phyloP scores from a whole-genome alignment of 768 basidiomycete genomes.

The Paxillus ammoniavirescens region DNA sequence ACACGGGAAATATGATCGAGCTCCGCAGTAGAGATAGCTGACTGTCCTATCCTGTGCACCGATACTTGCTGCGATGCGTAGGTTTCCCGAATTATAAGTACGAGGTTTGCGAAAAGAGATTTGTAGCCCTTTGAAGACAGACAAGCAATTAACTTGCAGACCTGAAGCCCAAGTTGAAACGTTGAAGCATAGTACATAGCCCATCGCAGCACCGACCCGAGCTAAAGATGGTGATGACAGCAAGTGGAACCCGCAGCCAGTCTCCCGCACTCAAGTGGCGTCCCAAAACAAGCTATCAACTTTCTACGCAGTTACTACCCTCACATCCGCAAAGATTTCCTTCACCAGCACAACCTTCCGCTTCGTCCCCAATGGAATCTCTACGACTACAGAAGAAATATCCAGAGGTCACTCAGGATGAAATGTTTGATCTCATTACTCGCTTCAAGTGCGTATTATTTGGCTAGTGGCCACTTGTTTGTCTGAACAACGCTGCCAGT shows the following conservation, averaged over 20 bases:
- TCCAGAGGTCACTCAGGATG: slow-evolving; percentile 87
- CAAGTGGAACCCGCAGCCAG: slow-evolving; percentile 4
- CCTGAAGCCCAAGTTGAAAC: neutral
- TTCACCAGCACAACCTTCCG: slow-evolving; percentile 12
- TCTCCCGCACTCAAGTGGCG: slow-evolving; percentile 13
- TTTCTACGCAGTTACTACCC: slow-evolving; percentile 7
- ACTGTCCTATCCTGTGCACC: neutral
- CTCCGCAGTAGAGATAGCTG: neutral
- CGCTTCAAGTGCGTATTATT: slow-evolving; percentile 82
- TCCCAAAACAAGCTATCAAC: slow-evolving; percentile 6
- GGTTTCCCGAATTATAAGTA: neutral
- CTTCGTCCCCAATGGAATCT: slow-evolving; percentile 61
- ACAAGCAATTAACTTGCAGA: neutral
- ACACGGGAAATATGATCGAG: neutral
- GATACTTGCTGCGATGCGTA: neutral
- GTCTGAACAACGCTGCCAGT: slow-evolving; percentile 36
- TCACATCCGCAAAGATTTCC: neutral
- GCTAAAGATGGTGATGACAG: slow-evolving; percentile 2
- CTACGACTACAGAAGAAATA: slow-evolving; percentile 89
- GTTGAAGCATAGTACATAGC: neutral
- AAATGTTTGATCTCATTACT: slow-evolving; percentile 92
- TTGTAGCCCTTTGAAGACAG: neutral
- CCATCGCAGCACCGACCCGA: neutral
- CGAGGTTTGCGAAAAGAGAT: neutral
- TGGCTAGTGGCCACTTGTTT: neutral